Evolutionary conservation across 768 basidiomycete species (phyloP).

Genomic region (Pluteus cervinus): DNA sequence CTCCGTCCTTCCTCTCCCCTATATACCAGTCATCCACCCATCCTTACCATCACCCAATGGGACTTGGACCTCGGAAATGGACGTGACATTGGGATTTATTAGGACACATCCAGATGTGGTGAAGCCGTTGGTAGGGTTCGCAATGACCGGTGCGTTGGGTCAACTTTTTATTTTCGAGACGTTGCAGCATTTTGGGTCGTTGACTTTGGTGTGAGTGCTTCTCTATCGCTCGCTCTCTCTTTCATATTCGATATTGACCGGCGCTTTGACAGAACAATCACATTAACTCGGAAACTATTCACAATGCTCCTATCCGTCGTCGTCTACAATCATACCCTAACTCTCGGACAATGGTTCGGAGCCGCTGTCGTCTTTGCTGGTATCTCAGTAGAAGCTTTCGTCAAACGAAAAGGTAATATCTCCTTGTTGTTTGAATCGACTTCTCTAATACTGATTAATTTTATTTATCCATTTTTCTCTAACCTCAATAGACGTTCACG

Average conservation of each 20-base stretch:
- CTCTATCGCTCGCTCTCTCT: neutral
- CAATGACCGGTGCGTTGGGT: slow-evolving; percentile 86
- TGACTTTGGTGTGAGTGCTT: slow-evolving; percentile 69
- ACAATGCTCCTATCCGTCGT: slow-evolving; percentile 96
- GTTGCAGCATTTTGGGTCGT: slow-evolving; percentile 81
- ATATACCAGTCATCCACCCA: slow-evolving; percentile 80
- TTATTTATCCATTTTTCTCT: too few species aligned
- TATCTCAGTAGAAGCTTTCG: slow-evolving; percentile 88
- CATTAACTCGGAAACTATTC: slow-evolving; percentile 93
- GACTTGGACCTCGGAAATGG: slow-evolving; percentile 63
- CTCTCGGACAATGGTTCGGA: slow-evolving; percentile 88
- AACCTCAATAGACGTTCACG: slow-evolving; percentile 76
- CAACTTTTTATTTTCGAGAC: slow-evolving; percentile 99
- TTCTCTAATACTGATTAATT: slow-evolving; percentile 6
- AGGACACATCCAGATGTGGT: slow-evolving; percentile 69
- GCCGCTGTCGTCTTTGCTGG: slow-evolving; percentile 91
- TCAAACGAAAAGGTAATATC: slow-evolving; percentile 74
- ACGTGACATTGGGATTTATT: slow-evolving; percentile 68
- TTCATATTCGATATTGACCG: slow-evolving; percentile 8
- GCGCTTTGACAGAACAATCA: slow-evolving; percentile 72
- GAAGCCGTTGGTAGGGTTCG: slow-evolving; percentile 74
- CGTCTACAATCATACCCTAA: slow-evolving; percentile 84
- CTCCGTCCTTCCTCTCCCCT: slow-evolving; percentile 67
- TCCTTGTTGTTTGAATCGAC: slow-evolving; percentile 6
- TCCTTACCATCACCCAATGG: too few species aligned